Evolutionary conservation across 805 yeast species (phyloP), one percentile per base, ranked within the genome.

Genomic region (Hanseniaspora mollemarum): DNA sequence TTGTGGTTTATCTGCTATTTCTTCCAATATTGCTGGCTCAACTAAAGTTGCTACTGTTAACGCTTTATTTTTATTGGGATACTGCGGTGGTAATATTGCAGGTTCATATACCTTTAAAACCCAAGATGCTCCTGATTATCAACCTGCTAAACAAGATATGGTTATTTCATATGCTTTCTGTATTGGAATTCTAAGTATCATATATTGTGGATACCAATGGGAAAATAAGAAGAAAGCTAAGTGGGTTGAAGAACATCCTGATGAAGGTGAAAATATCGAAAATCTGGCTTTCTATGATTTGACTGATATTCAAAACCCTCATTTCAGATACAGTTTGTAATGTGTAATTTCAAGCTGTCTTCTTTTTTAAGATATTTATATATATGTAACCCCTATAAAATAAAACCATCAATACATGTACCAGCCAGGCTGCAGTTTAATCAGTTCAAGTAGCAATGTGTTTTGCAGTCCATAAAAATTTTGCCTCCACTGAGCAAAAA

Each of bases 31-130:
- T 32, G 79, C 87, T 1, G 92, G 92, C 12, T 75, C 77, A 55
- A 81, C 88, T n/a, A 84, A 84, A 63, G 78, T 81, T 57, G 70
- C 78, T 56, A 71, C 77, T 4, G 71, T 77, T 25, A 75, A 77
- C 49, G 80, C 81, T 5, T 62, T 79, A 32, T 73, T 73, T 43
- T 70, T 83, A 62, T 71, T 82, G 53, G 81, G 78, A 4, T 83
- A 80, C 60, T 77, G 84, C 36, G 74, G 77, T 41, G 84, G 86
- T 15, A 78, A 81, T 61, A 67, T 82, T 36, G 73, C 80, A 52
- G 90, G 88, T 2, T 87, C 92, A 5, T 87, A 81, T 63, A 71
- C 83, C 18, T 83, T 83, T 67, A 71, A 68, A 53, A 63, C 73
- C 0, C 56, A 63, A 5, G 76, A 81, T 53, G 79, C 77, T 16